Evolutionary conservation across 2,329 filamentous ascomycete species (phyloP), one percentile per base, ranked within the genome.

Genomic region (Scortechinia acanthostroma): DNA sequence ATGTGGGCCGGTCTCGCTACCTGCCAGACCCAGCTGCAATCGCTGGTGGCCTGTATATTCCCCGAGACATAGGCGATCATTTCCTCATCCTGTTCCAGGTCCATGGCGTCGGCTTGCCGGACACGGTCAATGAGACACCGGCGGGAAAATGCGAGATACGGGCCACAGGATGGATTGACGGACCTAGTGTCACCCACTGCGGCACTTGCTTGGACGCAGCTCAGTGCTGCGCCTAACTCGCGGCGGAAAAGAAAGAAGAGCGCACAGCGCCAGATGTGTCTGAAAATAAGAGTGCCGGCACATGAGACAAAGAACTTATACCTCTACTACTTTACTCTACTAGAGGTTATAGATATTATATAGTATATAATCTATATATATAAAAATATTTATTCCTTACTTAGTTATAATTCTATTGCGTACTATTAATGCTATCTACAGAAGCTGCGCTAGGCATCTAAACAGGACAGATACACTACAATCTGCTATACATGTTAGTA

Each of bases 201-300:
- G 1, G 80, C 75, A 10, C 86, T 77, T 1, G 85, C 81, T 45
- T 86, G 79, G 10, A 91, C 73, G 52, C 91, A 89, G 2, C 79
- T 77, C 10, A 83, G 64, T 0, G 91, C 91, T 2, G 82, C 74
- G 3, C 84, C 77, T 56, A 84, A 86, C 44, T 88, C 83, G 35
- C 83, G 83, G 1, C 79, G 77, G 44, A 94, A 78, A 19, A 91
- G 76, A 3, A 96, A 70, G 46, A 96, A 81, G 1, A 97, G 73
- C 2, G 86, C 76, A 56, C 86, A 94, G 19, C 91, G 85, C 79
- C 94, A 96, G 40, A 95, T 73, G 59, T 97, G 93, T 14, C 80
- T 81, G 46, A 88, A 86, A 5, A 94, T 71, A 52, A 91, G 77
- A 3, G 85, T 80, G 1, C 85, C 88, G 2, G 88, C 55, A 51